A percentile compares a stretch with the other conserved stretches of the same genome.
Conservation (phyloP, 83 land plant genomes). For the Larix sibirica region DNA sequence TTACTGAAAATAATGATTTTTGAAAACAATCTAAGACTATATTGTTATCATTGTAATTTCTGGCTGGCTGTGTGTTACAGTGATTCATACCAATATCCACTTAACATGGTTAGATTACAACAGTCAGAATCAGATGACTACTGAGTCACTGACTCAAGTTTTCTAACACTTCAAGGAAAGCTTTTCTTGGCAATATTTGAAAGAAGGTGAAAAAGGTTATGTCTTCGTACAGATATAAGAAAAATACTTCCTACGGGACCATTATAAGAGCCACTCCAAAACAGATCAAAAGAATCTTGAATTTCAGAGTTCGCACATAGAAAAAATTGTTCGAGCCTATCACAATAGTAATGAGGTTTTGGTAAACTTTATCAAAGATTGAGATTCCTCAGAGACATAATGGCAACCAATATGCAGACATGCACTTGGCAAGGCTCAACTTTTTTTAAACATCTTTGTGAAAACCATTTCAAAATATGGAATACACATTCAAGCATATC, state of each 20-base stretch:
- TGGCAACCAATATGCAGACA: not conserved
- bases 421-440: no score
- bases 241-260: not conserved
- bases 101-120: not conserved
- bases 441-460: not conserved
- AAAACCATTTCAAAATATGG: not conserved
- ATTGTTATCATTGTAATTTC: not conserved
- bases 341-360: no score
- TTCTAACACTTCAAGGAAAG: not conserved
- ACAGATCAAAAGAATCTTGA: not conserved
- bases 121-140: not conserved
- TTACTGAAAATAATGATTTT: not conserved
- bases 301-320: not conserved
- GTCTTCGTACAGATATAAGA: not conserved
- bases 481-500: no score
- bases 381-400: not conserved
- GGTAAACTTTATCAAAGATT: not conserved
- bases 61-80: not conserved
- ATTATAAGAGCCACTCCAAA: not conserved
- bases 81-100: not conserved
- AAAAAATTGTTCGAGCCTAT: not conserved
- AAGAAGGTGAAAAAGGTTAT: not conserved
- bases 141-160: not conserved
- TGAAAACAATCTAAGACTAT: not conserved
- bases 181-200: not conserved